These are phyloP conservation scores for Blakeslea trispora DNA, from an alignment of 371 early-diverging fungal species.

Conservation along the genomic window DNA sequence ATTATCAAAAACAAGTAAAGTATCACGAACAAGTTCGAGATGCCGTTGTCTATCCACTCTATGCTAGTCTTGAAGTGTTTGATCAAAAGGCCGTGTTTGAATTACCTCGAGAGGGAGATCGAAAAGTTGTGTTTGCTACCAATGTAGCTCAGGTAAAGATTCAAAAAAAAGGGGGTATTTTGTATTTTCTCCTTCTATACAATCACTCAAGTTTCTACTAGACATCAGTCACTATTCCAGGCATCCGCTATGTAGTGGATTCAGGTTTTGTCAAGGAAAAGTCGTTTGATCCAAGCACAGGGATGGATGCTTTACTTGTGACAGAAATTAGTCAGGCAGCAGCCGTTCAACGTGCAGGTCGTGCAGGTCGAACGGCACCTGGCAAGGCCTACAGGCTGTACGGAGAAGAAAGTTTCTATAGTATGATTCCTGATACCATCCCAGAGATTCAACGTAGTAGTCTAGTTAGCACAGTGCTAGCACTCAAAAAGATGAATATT, in stretches of 20 bases:
- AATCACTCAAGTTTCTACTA: slow-evolving; percentile 15
- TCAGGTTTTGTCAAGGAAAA: slow-evolving; percentile 92
- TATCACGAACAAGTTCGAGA: slow-evolving; percentile 51
- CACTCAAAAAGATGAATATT: slow-evolving; percentile 91
- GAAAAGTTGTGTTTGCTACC: slow-evolving; percentile 98
- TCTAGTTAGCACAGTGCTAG: slow-evolving; percentile 83
- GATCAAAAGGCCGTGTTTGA: slow-evolving; percentile 94
- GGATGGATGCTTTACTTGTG: slow-evolving; percentile 84
- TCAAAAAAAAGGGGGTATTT: too few relatives aligned
- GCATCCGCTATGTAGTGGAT: slow-evolving; percentile 92
- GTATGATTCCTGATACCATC: slow-evolving; percentile 81
- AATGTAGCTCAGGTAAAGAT: slow-evolving; percentile 99
- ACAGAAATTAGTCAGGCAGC: slow-evolving; percentile 89
- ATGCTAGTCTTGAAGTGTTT: slow-evolving; percentile 88
- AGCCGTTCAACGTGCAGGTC: slow-evolving; percentile 96
- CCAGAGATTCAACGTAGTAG: slow-evolving; percentile 97
- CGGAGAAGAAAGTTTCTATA: slow-evolving; percentile 83
- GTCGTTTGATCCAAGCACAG: slow-evolving; percentile 74
- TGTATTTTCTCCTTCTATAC: slow-evolving; percentile 46
- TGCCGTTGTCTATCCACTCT: slow-evolving; percentile 80
- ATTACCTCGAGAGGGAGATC: slow-evolving; percentile 71
- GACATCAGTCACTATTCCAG: slow-evolving; percentile 83
- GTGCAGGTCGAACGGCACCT: slow-evolving; percentile 91
- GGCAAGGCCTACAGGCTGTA: slow-evolving; percentile 98
- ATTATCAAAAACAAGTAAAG: slow-evolving; percentile 40